Conservation (phyloP, 805 yeast species). For the Nakazawaea molendinolei region DNA sequence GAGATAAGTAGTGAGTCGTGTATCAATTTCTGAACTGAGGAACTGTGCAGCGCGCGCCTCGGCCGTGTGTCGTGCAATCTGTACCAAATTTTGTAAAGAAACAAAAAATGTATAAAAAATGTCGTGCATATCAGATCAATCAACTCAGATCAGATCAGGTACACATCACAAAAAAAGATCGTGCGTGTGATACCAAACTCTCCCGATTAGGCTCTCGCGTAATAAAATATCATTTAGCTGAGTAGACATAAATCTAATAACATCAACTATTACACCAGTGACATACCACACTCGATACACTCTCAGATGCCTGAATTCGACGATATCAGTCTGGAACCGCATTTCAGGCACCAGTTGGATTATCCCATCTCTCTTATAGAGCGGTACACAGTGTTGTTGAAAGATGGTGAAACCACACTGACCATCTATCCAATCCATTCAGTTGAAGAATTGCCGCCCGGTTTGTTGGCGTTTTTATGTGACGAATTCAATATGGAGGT, state of each 20-base stretch:
- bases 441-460: slow-evolving; percentile 65
- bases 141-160: not conserved
- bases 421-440: slow-evolving; percentile 82
- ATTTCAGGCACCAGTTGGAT: slow-evolving; percentile 36
- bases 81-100: not conserved
- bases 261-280: too few species aligned
- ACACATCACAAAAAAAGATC: not conserved
- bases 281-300: too few species aligned
- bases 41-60: too few species aligned
- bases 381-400: slow-evolving; percentile 69
- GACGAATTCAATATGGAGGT: slow-evolving; percentile 94
- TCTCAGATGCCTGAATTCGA: slow-evolving; percentile 41
- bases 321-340: slow-evolving; percentile 41
- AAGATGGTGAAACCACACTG: slow-evolving; percentile 89
- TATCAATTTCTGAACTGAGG: too few species aligned
- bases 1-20: too few species aligned
- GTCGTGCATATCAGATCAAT: not conserved
- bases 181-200: too few species aligned
- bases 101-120: slow-evolving; percentile 8
- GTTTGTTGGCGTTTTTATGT: slow-evolving; percentile 69
- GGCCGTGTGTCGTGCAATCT: not conserved
- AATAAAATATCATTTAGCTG: too few species aligned
- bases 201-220: too few species aligned
- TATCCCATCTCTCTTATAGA: slow-evolving; percentile 32
- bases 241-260: too few species aligned